Evolutionary conservation across 2,329 filamentous ascomycete genomes (phyloP).

Genomic region (Rhytidhysteron rufulum): DNA sequence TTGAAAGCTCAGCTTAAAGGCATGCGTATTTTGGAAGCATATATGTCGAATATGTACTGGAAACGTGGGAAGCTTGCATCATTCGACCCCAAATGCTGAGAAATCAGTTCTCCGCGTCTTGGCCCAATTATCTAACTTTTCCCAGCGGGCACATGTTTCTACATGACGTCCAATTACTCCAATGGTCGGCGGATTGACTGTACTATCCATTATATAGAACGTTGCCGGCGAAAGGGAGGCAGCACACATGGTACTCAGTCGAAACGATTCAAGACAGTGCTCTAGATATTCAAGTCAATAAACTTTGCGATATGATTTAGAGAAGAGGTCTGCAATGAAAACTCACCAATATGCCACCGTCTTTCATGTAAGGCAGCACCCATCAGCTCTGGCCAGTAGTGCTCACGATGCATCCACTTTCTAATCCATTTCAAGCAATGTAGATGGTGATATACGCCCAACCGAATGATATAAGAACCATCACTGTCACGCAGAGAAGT

Average conservation of each 20-base stretch:
- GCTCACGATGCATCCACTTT: neutral
- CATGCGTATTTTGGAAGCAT: too few relatives aligned
- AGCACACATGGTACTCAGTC: neutral
- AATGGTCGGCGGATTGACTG: neutral
- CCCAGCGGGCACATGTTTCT: neutral
- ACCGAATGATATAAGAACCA: neutral
- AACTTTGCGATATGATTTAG: neutral
- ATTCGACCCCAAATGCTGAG: neutral
- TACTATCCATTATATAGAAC: neutral
- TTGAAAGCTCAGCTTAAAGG: too few relatives aligned
- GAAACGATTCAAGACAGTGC: slow-evolving; percentile 1
- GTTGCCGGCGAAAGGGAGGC: neutral
- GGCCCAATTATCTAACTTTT: neutral
- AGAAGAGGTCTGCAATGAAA: neutral
- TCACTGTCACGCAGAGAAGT: neutral
- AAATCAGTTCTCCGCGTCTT: neutral
- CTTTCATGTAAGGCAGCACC: neutral
- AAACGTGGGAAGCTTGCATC: too few relatives aligned
- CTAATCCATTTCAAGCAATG: slow-evolving; percentile 1
- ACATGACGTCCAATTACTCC: neutral
- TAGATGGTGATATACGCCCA: neutral
- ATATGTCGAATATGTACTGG: too few relatives aligned
- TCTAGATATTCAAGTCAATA: neutral
- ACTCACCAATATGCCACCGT: neutral
- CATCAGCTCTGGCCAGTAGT: neutral